Evolutionary conservation across 2,329 filamentous ascomycete genomes (phyloP).

Genomic region (Colletotrichum zoysiae): DNA sequence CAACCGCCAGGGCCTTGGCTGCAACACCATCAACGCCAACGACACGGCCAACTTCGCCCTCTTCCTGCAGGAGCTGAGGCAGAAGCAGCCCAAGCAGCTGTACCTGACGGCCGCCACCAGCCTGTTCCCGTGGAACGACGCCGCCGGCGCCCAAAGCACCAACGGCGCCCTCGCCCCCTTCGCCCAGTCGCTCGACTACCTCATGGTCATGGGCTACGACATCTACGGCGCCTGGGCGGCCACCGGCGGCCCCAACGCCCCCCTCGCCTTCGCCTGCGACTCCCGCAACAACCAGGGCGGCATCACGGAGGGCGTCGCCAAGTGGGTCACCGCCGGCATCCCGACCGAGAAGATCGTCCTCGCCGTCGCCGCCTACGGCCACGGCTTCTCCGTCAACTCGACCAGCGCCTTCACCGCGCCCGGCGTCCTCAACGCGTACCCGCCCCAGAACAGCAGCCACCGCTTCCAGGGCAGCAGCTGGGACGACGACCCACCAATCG

Average conservation of each 20-base stretch:
- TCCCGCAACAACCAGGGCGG: conserved; percentile 39
- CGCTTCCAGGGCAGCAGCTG: conserved; percentile 41
- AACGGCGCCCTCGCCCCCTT: conserved; percentile 31
- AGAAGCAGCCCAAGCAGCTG: conserved; percentile 39
- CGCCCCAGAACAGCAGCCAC: conserved; percentile 35
- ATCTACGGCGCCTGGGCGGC: conserved; percentile 36
- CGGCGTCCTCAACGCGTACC: conserved; percentile 36
- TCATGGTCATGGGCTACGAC: conserved; percentile 41
- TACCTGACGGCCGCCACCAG: conserved; percentile 37
- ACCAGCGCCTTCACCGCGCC: conserved; percentile 28
- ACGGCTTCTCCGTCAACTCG: conserved; percentile 39
- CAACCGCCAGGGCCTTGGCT: conserved; percentile 39
- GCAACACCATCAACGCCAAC: conserved; percentile 35
- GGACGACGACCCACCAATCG: conserved; percentile 36
- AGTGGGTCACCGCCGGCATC: conserved; percentile 35
- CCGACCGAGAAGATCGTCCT: conserved; percentile 36
- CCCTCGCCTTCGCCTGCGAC: conserved; percentile 31
- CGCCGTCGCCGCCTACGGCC: conserved; percentile 37
- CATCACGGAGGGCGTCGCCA: conserved; percentile 33
- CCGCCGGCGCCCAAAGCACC: conserved; percentile 7
- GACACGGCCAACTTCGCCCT: conserved; percentile 37
- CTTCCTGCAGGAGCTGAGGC: conserved; percentile 37
- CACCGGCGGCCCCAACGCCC: conserved; percentile 35
- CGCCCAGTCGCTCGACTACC: conserved; percentile 31
- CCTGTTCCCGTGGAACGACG: conserved; percentile 33